phyloP scores from a whole-genome alignment of 2,329 filamentous ascomycete genomes.

The Gnomoniopsis smithogilvyi region DNA sequence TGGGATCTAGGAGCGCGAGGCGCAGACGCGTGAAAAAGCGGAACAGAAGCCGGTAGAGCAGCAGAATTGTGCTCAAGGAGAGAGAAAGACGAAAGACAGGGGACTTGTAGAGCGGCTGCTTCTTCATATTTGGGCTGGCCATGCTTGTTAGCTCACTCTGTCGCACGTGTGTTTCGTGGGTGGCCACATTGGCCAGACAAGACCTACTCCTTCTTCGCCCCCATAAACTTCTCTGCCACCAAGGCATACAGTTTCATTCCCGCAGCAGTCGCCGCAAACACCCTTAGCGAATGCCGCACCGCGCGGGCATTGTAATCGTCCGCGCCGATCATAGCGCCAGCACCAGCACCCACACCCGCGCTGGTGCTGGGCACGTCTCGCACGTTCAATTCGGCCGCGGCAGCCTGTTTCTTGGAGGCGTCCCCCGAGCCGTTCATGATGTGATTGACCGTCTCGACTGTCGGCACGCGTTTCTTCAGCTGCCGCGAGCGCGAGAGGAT shows the following conservation, averaged over 20 bases:
- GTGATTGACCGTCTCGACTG: slow-evolving; percentile 52
- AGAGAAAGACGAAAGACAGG: slow-evolving; percentile 74
- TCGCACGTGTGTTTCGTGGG: slow-evolving; percentile 20
- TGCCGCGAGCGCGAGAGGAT: slow-evolving; percentile 69
- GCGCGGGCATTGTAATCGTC: slow-evolving; percentile 71
- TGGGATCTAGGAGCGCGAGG: slow-evolving; percentile 72
- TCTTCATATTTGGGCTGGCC: slow-evolving; percentile 31
- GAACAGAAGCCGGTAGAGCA: slow-evolving; percentile 85
- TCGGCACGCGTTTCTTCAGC: slow-evolving; percentile 52
- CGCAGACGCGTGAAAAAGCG: slow-evolving; percentile 84
- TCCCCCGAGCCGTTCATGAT: slow-evolving; percentile 43
- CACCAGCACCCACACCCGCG: slow-evolving; percentile 16
- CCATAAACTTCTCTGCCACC: slow-evolving; percentile 45
- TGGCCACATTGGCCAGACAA: background rate
- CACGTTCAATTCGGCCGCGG: background rate
- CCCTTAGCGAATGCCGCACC: slow-evolving; percentile 66
- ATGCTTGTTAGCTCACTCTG: slow-evolving; percentile 15
- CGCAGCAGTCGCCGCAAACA: slow-evolving; percentile 63
- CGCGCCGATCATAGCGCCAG: slow-evolving; percentile 29
- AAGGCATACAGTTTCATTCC: slow-evolving; percentile 62
- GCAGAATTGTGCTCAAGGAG: slow-evolving; percentile 78
- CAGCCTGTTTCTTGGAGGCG: slow-evolving; percentile 25
- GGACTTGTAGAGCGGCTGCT: slow-evolving; percentile 58
- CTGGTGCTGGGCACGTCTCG: slow-evolving; percentile 14
- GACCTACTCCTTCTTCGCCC: slow-evolving; percentile 42